Base-by-base conservation (phyloP, 345 rosid genomes). In the Boechera stricta region DNA sequence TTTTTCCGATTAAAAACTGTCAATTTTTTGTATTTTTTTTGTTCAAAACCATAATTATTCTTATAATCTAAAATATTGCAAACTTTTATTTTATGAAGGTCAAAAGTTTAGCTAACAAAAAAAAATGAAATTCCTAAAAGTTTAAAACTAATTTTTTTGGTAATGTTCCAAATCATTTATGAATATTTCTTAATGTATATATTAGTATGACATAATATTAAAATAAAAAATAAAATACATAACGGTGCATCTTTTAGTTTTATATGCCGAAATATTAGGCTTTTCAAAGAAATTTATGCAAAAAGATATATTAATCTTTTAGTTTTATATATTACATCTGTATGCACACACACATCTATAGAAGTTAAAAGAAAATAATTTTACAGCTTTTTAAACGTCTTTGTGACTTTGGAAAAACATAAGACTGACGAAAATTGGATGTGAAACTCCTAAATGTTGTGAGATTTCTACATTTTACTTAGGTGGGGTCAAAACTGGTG, bases 371-470 rank as follows among this genome's bases (percentile, higher is more conserved):
- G 31, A 48, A 38, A 65, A n/a, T 64, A 10, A 21, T 18, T 24
- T 64, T 53, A 72, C 61, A 72, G 38, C 10, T 59, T 47, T 61
- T n/a, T 12, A n/a, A 51, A 61, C 31, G 41, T 28, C 42, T 38
- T 16, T 15, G 61, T 33, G 75, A 35, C 38, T 35, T 57, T 10
- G 4, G 21, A 7, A 33, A 18, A 33, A 62, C 42, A 36, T 5
- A 39, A 39, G 44, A 61, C 0, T 36, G 64, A 10, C 28, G 39
- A 56, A 56, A 29, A 42, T 29, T 70, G 67, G 38, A 60, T 49
- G 59, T 35, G 58, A 15, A 59, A 44, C 9, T 63, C 64, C 54
- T 29, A 41, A 16, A 11, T n/a, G 10, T 5, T 29, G 26, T 29
- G 42, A 44, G 67, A n/a, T 13, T 4, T 59, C 67, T 45, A 71